phyloP scores from a whole-genome alignment of 2,329 filamentous ascomycete genomes.

The Spiromastix sp. region DNA sequence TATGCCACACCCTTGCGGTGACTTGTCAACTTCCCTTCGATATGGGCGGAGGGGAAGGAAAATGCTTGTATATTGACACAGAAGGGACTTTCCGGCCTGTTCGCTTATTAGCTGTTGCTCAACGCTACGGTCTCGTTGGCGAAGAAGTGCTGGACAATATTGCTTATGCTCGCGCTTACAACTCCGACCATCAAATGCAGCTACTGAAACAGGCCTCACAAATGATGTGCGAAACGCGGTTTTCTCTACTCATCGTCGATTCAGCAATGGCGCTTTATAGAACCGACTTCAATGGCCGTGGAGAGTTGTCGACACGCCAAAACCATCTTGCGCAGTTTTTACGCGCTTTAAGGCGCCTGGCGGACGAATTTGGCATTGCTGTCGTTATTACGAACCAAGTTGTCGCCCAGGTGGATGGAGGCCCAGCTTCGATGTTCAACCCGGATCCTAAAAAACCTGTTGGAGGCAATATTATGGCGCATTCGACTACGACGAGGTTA shows the following conservation, averaged over 20 bases:
- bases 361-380: conserved; percentile 81
- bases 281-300: conserved; percentile 93
- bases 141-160: conserved; percentile 98
- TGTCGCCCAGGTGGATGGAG: conserved; percentile 94
- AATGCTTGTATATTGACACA: conserved; percentile 97
- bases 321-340: conserved; percentile 41
- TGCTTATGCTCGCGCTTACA: conserved; percentile 94
- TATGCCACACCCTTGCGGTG: conserved; percentile 96
- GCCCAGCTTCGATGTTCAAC: conserved; percentile 96
- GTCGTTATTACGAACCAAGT: conserved; percentile 99
- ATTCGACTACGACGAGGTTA: conserved; percentile 88
- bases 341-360: conserved; percentile 39
- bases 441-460: conserved; percentile 99
- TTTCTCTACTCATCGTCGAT: conserved; percentile 91
- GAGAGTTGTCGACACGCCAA: conserved; percentile 88
- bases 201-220: conserved; percentile 87
- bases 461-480: conserved; percentile 96
- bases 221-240: conserved; percentile 99
- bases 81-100: conserved; percentile 96
- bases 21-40: conserved; percentile 97
- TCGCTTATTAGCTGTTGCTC: conserved; percentile 79
- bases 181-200: conserved; percentile 94
- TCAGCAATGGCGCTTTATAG: conserved; percentile 92
- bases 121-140: conserved; percentile 85
- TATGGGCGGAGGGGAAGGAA: conserved; percentile 97